Evolutionary conservation across 2,329 filamentous ascomycete species (phyloP), one percentile per base, ranked within the genome.

Genomic region (Penicillium sp.): DNA sequence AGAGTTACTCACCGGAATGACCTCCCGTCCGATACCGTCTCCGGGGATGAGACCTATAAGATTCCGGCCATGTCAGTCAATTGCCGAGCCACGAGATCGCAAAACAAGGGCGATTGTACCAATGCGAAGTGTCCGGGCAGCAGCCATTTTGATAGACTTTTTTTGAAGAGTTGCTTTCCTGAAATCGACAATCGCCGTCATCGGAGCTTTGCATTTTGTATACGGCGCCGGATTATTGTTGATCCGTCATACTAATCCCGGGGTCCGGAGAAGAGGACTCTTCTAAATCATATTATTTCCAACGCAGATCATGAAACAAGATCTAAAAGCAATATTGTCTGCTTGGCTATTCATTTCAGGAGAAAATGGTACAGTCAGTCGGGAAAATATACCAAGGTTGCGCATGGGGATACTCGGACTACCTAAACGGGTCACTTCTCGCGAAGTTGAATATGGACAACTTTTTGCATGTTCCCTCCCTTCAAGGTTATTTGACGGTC

Each of bases 1-100:
- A 41, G 32, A 55, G 56, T 50, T 54, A 59, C 70, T 56, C 70
- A 80, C 89, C 63, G 94, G 94, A 76, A 99, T 97, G 74, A 99
- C 94, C 79, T 99, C 94, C 73, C 90, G 90, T 77, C 94, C 94
- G 78, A 99, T 99, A 77, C 94, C 94, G 79, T 99, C 94, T 71
- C 94, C 94, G 68, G 94, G 90, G 73, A 99, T 97, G 68, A 97
- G 89, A 74, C 92, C 92, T 96, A 63, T 46, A 48, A 49, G 23
- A 12, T 53, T 63, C 54, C 51, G 12, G 23, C 18, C 25, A 53
- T 63, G 59, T 63, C 39, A 59, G 32, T 50, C 38, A 50, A 47
- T 60, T 42, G 29, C 18, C 7, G 16, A 46, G 16, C n/a, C 40
- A 52, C 35, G 9, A 34, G 4, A 18, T 47, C n/a, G 25, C 42